phyloP scores from a whole-genome alignment of 2,329 filamentous ascomycete genomes.

The Aspergillus brasiliensis region DNA sequence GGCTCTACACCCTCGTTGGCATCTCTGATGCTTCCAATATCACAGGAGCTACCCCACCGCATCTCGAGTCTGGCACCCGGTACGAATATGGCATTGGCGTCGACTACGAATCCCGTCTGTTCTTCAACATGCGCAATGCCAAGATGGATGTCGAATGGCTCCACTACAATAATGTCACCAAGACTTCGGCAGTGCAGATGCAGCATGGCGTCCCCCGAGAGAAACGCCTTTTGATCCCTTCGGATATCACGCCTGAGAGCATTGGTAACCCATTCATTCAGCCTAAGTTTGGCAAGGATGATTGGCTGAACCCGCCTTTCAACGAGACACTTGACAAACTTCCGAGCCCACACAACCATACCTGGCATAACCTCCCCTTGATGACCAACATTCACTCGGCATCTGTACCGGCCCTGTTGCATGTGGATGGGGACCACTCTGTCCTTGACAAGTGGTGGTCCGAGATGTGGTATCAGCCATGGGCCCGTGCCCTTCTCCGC shows the following conservation, averaged over 20 bases:
- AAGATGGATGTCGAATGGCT: conserved; percentile 46
- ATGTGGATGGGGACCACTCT: conserved; percentile 41
- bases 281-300: conserved; percentile 27
- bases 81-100: conserved; percentile 57
- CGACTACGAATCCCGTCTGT: conserved; percentile 55
- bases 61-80: conserved; percentile 38
- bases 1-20: conserved; percentile 41
- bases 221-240: conserved; percentile 41
- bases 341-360: conserved; percentile 39
- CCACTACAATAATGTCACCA: conserved; percentile 40
- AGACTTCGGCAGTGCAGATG: conserved; percentile 38
- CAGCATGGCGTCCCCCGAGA: conserved; percentile 41
- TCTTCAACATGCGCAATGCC: conserved; percentile 48
- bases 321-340: conserved; percentile 47
- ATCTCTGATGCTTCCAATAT: conserved; percentile 42
- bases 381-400: conserved; percentile 53
- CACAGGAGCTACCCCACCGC: conserved; percentile 34
- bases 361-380: conserved; percentile 49
- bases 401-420: conserved; percentile 49
- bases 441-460: conserved; percentile 44
- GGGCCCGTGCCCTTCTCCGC: conserved; percentile 53
- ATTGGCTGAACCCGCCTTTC: conserved; percentile 34
- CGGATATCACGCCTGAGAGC: conserved; percentile 36
- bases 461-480: conserved; percentile 53
- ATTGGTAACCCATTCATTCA: conserved; percentile 39